Evolutionary conservation across 129 eudicot genomes (phyloP), one percentile per base, ranked within the genome.

Genomic region (Lonicera japonica): DNA sequence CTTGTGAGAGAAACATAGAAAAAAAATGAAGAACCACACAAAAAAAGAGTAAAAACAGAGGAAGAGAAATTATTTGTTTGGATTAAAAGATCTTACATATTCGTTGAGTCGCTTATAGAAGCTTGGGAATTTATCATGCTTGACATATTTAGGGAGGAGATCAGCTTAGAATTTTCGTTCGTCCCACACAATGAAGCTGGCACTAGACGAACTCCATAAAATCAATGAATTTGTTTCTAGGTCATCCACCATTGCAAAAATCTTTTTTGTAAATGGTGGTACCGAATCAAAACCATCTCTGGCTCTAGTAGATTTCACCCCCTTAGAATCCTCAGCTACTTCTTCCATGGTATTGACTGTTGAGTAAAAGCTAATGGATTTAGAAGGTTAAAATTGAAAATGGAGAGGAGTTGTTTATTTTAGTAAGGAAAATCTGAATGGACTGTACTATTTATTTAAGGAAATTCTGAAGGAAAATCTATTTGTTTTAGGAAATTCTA

Each of bases 71-170:
- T 14, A n/a, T n/a, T n/a, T n/a, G n/a, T n/a, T n/a, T n/a, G n/a
- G 16, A 40, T 38, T 34, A 38, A 14, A 40, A 13, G 5, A 18
- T 11, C 95, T 82, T 66, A 89, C 97, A 83, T 89, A 89, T 56
- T 95, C 83, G 64, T 89, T 89, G 69, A 89, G 95, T 46, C 83
- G 97, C 55, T 95, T 83, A 36, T 86, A 79, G 61, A 89, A 90
- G 83, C 95, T 90, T 13, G 94, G 83, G 73, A 86, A 90, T 59
- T 90, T 90, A 75, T 59, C 69, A 59, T 90, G 97, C 89, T 90
- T 90, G 70, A 90, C 86, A 66, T 84, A 66, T 41, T 73, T 83
- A n/a, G 95, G 95, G 58, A 90, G 82, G 58, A 90, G 73, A 73
- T 83, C 66, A 18, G 75, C 62, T 41, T 87, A 83, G 57, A 90